phyloP scores from a whole-genome alignment of 106 monocot genomes.

The Xerophyta viscosa region DNA sequence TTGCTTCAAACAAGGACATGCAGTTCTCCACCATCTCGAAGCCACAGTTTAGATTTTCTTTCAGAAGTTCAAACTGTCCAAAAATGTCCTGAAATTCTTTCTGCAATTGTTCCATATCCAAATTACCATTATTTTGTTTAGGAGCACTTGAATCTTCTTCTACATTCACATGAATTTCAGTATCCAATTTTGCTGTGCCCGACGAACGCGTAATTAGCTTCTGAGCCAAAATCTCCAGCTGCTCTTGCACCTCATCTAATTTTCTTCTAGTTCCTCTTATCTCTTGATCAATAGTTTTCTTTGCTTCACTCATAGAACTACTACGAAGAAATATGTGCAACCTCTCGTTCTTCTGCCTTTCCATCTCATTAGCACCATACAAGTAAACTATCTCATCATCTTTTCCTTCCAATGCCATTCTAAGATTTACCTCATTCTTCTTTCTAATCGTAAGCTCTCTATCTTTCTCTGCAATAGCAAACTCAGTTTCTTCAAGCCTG shows the following conservation, averaged over 20 bases:
- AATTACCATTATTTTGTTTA: neutral
- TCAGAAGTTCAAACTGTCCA: constrained; percentile 29
- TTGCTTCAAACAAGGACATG: constrained; percentile 18
- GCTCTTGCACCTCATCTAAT: constrained; percentile 21
- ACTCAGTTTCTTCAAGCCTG: constrained; percentile 53
- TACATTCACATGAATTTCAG: constrained; percentile 22
- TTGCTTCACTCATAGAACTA: constrained; percentile 5
- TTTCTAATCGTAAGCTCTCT: constrained; percentile 34
- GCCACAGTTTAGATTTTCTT: constrained; percentile 28
- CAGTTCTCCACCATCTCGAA: constrained; percentile 32
- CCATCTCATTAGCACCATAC: constrained; percentile 13
- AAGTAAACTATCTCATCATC: constrained; percentile 32
- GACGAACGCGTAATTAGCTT: constrained; percentile 12
- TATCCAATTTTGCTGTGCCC: neutral
- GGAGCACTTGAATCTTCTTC: constrained; percentile 1
- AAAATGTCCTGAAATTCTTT: no score
- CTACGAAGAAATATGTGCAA: neutral
- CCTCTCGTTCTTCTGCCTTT: constrained; percentile 11
- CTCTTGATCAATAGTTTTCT: constrained; percentile 12
- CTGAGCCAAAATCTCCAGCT: constrained; percentile 20
- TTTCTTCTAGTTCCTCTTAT: constrained; percentile 16
- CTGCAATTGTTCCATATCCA: constrained; percentile 23
- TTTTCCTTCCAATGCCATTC: constrained; percentile 31
- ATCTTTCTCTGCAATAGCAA: constrained; percentile 52
- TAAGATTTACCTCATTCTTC: constrained; percentile 30